Evolutionary conservation across 495 filamentous ascomycete genomes (phyloP), one percentile per base, ranked within the genome.

Genomic region (Talaromyces nanjingensis): DNA sequence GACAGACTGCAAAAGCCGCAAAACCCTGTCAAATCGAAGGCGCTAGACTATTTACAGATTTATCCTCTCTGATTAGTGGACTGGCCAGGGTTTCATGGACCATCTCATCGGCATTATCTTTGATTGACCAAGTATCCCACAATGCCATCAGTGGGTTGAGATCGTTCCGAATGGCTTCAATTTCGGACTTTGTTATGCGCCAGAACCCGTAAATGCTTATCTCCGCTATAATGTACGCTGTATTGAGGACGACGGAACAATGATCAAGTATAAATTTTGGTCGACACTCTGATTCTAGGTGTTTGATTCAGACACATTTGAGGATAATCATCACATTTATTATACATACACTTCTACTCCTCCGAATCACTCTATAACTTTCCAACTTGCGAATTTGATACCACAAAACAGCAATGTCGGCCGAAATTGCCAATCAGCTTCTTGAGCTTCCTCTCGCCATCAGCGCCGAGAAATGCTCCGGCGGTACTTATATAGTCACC

Each of bases 401-500:
- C n/a, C 2, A 12, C 16, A 12, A 49, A 8, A 49, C 18, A 49
- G 39, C n/a, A 27, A 62, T 62, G 60, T 33, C 42, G 0, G 45
- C 27, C 45, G 27, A 52, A 14, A 27, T 62, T 49, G 60, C 45
- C 16, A 31, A 27, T 62, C 60, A 62, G 25, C 60, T 3, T 12
- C 60, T 24, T 11, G 20, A 53, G 6, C 60, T 62, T 6, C 60
- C 60, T 16, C 39, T 62, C n/a, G 3, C n/a, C 27, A 42, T 53
- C 60, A 53, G 42, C 12, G 8, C 27, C 4, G 60, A 62, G 29
- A 53, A 27, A 14, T 52, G 60, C 25, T 49, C 60, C 25, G 60
- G 60, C 16, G 42, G 45, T 31, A 75, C 69, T 37, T 64, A 77
- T 24, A 80, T 87, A 47, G 66, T 87, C 22, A 86, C 81, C 4